Conservation (phyloP, 169 alveolate species). For the Cryptosporidium ryanae region DNA sequence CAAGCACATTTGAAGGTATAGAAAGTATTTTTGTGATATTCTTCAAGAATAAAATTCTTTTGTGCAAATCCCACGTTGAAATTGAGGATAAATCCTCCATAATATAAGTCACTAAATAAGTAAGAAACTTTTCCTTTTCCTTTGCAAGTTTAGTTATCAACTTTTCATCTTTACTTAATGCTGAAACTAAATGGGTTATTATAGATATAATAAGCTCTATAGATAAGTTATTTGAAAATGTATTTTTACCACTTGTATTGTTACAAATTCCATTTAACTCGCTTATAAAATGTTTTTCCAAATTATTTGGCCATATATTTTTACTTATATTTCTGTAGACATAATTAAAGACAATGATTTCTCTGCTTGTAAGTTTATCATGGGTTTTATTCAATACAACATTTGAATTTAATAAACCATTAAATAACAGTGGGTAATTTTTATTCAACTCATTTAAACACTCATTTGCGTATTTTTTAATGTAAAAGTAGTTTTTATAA, state of each 20-base stretch:
- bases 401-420: conserved; percentile 18
- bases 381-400: background rate
- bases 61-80: conserved; percentile 60
- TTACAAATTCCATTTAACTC: conserved; percentile 12
- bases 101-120: conserved; percentile 61
- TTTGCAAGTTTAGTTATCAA: conserved; percentile 17
- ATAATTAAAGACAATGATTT: background rate
- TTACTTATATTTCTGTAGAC: conserved; percentile 18
- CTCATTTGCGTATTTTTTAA: conserved; percentile 49
- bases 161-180: background rate
- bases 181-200: background rate
- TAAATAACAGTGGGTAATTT: conserved; percentile 43
- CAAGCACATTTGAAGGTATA: conserved; percentile 66
- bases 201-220: conserved; percentile 31
- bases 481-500: background rate
- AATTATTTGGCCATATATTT: conserved; percentile 61
- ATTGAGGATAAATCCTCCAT: conserved; percentile 45
- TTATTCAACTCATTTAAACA: conserved; percentile 55
- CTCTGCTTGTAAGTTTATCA: background rate
- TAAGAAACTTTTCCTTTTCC: conserved; percentile 45
- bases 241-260: background rate
- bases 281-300: conserved; percentile 26
- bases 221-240: conserved; percentile 18
- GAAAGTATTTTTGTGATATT: conserved; percentile 32
- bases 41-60: conserved; percentile 34